A percentile compares a stretch with the other conserved stretches of the same genome.
phyloP scores from a whole-genome alignment of 176 grass and related monocot species.

The Raddia distichophylla region DNA sequence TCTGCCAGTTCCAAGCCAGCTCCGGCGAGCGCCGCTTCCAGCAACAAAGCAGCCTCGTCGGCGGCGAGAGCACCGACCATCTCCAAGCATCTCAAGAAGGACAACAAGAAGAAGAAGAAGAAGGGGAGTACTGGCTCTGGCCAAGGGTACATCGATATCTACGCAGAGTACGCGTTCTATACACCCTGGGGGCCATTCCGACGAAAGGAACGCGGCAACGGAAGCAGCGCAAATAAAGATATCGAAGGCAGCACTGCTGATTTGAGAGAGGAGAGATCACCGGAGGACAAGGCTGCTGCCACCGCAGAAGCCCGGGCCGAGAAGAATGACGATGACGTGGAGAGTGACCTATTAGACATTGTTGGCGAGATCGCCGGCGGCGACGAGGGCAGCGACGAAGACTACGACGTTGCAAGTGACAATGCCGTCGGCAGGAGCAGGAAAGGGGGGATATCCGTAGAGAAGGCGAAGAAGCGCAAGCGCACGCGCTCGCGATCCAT shows the following conservation, averaged over 20 bases:
- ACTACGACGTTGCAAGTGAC: not conserved
- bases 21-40: not conserved
- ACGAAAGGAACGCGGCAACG: not conserved
- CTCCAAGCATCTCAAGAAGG: conserved; percentile 14
- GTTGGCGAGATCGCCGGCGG: not conserved
- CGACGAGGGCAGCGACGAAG: not conserved
- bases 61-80: not conserved
- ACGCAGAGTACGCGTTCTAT: conserved; percentile 1
- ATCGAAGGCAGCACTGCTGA: not conserved
- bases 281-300: not conserved
- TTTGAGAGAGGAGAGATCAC: not conserved
- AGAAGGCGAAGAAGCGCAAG: not conserved
- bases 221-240: not conserved
- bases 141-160: not conserved
- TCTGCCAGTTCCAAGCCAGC: not conserved
- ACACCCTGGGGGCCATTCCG: conserved; percentile 17
- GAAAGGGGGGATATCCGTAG: not conserved
- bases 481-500: not conserved
- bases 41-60: not conserved
- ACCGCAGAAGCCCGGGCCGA: not conserved
- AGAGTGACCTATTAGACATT: not conserved
- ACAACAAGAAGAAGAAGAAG: conserved; percentile 18
- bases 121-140: not conserved
- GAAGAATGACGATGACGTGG: not conserved
- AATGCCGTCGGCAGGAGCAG: not conserved